Evolutionary conservation across 208 protist genomes (phyloP).

Genomic region (Crithidia fasciculata): DNA sequence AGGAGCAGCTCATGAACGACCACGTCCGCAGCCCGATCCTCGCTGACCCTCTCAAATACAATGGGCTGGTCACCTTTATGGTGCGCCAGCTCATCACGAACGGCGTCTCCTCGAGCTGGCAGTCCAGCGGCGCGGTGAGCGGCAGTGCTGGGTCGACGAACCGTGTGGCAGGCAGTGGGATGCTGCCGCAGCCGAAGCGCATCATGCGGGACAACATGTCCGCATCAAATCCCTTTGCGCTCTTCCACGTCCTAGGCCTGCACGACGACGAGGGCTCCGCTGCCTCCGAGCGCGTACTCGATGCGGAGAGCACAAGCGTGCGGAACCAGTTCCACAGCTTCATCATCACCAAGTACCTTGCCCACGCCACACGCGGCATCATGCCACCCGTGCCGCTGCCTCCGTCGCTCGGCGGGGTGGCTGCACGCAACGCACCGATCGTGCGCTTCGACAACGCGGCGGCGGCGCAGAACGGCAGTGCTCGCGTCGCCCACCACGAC

Average conservation of each 20-base stretch:
- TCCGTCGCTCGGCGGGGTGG: constrained; percentile 28
- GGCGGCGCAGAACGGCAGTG: constrained; percentile 19
- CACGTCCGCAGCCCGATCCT: constrained; percentile 66
- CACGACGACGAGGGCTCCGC: constrained; percentile 72
- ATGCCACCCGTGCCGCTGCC: constrained; percentile 51
- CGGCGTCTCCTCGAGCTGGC: background rate
- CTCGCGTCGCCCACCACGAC: constrained; percentile 1
- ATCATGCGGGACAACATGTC: constrained; percentile 48
- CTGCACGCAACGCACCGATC: constrained; percentile 33
- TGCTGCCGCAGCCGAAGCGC: constrained; percentile 16
- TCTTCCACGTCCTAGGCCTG: constrained; percentile 75
- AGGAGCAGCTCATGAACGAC: constrained; percentile 79
- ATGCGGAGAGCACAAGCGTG: constrained; percentile 43
- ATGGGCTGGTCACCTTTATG: constrained; percentile 75
- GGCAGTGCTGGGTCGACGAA: background rate
- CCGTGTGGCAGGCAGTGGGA: background rate
- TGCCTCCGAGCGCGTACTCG: constrained; percentile 47
- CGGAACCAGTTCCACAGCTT: constrained; percentile 71
- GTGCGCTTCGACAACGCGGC: constrained; percentile 46
- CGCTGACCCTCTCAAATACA: constrained; percentile 66
- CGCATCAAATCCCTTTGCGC: constrained; percentile 47
- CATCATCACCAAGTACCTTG: constrained; percentile 75
- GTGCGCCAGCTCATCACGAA: constrained; percentile 59
- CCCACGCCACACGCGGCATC: constrained; percentile 42
- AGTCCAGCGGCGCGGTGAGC: background rate